A percentile compares a stretch with the other conserved stretches of the same genome.
phyloP scores from a whole-genome alignment of 2,329 filamentous ascomycete species.

The Penicillium sp. region DNA sequence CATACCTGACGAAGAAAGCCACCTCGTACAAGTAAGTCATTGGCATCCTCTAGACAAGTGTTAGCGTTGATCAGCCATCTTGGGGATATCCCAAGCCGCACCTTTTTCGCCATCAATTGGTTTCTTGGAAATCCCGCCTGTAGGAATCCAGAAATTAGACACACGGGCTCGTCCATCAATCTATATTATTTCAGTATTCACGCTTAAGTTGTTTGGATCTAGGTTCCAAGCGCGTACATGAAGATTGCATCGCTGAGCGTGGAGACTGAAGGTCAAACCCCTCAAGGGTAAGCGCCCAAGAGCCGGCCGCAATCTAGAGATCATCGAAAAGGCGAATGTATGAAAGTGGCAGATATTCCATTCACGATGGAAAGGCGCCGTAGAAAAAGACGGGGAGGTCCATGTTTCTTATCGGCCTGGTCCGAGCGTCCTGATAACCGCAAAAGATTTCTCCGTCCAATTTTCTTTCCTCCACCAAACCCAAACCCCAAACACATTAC shows the following conservation, averaged over 20 bases:
- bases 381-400: neutral
- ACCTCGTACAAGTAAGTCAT: slow-evolving; percentile 68
- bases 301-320: slow-evolving; percentile 26
- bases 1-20: slow-evolving; percentile 73
- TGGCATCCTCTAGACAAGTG: slow-evolving; percentile 54
- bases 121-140: slow-evolving; percentile 64
- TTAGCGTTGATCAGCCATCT: slow-evolving; percentile 8
- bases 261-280: slow-evolving; percentile 12
- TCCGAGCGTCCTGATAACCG: slow-evolving; percentile 29
- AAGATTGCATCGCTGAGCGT: slow-evolving; percentile 34
- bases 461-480: slow-evolving; percentile 21
- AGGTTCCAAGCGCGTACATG: slow-evolving; percentile 36
- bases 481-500: slow-evolving; percentile 15
- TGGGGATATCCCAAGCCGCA: slow-evolving; percentile 15
- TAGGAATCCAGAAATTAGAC: slow-evolving; percentile 79
- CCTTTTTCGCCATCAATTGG: slow-evolving; percentile 53
- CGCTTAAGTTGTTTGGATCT: slow-evolving; percentile 1
- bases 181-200: slow-evolving; percentile 36
- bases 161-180: slow-evolving; percentile 61
- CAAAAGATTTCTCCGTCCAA: slow-evolving; percentile 31
- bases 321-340: slow-evolving; percentile 21
- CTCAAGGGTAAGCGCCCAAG: slow-evolving; percentile 26
- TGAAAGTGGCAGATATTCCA: neutral
- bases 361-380: neutral
- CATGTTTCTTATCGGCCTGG: slow-evolving; percentile 27